phyloP scores from a whole-genome alignment of 1,139 yeast genomes.

The Magnusiomyces suaveolens region DNA sequence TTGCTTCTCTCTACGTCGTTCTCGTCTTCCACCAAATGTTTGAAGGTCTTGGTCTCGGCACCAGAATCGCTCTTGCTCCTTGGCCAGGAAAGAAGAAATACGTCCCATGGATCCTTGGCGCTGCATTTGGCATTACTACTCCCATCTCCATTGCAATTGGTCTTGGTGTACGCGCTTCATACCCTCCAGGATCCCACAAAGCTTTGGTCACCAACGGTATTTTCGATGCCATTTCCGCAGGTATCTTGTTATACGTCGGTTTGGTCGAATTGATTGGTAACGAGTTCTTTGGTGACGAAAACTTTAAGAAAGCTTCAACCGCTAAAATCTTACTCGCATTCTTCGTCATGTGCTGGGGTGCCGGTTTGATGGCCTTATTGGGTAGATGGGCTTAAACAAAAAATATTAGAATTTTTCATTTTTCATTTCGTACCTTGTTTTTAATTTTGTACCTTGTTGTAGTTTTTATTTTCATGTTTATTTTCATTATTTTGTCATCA shows the following conservation, averaged over 20 bases:
- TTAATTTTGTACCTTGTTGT: not conserved
- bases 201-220: constrained; percentile 67
- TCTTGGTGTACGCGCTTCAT: constrained; percentile 63
- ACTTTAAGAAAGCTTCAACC: constrained; percentile 23
- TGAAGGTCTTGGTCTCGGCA: constrained; percentile 87
- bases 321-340: constrained; percentile 34
- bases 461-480: not conserved
- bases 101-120: constrained; percentile 53
- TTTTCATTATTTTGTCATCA: not conserved
- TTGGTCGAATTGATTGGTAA: constrained; percentile 82
- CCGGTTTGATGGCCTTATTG: constrained; percentile 74
- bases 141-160: constrained; percentile 85
- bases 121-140: constrained; percentile 61
- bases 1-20: constrained; percentile 65
- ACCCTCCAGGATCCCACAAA: constrained; percentile 47
- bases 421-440: not conserved
- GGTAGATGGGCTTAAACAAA: constrained; percentile 72
- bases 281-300: constrained; percentile 54
- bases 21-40: constrained; percentile 84
- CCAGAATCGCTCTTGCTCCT: constrained; percentile 64
- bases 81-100: constrained; percentile 47
- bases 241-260: constrained; percentile 77
- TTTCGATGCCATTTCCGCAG: constrained; percentile 77
- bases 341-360: constrained; percentile 49
- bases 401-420: constrained; percentile 4